Evolutionary conservation across 163 green algal genomes (phyloP).

Genomic region (Scenedesmus sp.): DNA sequence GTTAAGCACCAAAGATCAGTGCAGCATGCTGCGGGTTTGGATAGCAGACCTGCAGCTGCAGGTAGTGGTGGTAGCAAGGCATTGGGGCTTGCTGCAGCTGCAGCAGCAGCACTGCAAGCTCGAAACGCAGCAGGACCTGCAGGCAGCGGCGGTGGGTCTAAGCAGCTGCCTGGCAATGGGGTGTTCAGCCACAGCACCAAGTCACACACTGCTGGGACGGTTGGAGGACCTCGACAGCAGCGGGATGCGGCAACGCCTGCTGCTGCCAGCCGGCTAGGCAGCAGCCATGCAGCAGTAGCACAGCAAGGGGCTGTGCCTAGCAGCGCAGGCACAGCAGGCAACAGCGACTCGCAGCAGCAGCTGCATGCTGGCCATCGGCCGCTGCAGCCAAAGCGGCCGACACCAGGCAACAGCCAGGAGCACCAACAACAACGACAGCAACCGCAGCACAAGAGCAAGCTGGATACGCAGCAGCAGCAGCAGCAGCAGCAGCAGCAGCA

Average conservation of each 20-base stretch:
- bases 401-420: constrained; percentile 12
- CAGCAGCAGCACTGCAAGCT: not conserved
- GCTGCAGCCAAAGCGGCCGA: not conserved
- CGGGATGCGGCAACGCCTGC: not conserved
- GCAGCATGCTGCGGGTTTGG: not conserved
- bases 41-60: not conserved
- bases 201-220: not conserved
- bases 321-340: not conserved
- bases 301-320: not conserved
- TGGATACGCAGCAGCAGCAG: not conserved
- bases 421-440: not conserved
- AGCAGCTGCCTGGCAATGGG: not conserved
- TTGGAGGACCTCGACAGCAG: not conserved
- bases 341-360: not conserved
- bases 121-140: not conserved
- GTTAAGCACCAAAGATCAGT: not conserved
- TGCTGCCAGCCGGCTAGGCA: not conserved
- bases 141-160: not conserved
- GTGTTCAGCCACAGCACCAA: not conserved
- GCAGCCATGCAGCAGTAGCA: not conserved
- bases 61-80: not conserved
- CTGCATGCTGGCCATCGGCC: not conserved
- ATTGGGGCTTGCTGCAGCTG: not conserved
- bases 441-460: not conserved
- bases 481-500: not conserved